phyloP scores from a whole-genome alignment of 169 alveolate genomes.

The Cryptosporidium andersoni region DNA sequence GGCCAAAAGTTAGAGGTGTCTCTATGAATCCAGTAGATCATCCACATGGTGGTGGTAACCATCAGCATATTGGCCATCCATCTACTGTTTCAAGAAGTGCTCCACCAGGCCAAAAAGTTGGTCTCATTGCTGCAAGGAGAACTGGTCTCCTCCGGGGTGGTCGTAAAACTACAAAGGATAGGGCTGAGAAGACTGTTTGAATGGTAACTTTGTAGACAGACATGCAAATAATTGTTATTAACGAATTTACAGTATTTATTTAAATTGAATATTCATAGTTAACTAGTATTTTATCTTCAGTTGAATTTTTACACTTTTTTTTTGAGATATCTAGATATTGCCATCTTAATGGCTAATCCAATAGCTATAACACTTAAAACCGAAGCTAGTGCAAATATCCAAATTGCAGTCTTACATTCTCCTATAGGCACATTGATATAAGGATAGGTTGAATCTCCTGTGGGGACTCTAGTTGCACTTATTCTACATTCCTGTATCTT shows the following conservation, averaged over 20 bases:
- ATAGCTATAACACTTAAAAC: constrained; percentile 1
- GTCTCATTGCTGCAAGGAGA: constrained; percentile 99
- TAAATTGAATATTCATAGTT: no score
- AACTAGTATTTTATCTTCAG: no score
- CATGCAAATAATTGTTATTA: not conserved
- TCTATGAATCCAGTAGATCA: constrained; percentile 99
- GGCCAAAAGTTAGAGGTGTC: constrained; percentile 99
- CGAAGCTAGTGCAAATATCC: constrained; percentile 42
- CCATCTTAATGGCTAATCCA: constrained; percentile 5
- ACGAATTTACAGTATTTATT: no score
- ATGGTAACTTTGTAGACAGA: not conserved
- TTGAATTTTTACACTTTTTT: not conserved
- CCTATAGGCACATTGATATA: constrained; percentile 53
- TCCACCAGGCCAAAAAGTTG: constrained; percentile 99
- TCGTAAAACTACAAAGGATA: constrained; percentile 64
- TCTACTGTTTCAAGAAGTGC: constrained; percentile 97
- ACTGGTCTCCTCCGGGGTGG: constrained; percentile 99
- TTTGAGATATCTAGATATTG: not conserved
- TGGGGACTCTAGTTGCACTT: constrained; percentile 39
- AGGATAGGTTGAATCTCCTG: constrained; percentile 58
- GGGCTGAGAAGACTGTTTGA: constrained; percentile 64
- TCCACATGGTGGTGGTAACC: constrained; percentile 99
- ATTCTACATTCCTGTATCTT: constrained; percentile 60
- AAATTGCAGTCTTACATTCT: constrained; percentile 60
- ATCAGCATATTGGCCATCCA: constrained; percentile 98